Conservation (phyloP, 306 rosid species). For the Amphicarpaea edgeworthii region DNA sequence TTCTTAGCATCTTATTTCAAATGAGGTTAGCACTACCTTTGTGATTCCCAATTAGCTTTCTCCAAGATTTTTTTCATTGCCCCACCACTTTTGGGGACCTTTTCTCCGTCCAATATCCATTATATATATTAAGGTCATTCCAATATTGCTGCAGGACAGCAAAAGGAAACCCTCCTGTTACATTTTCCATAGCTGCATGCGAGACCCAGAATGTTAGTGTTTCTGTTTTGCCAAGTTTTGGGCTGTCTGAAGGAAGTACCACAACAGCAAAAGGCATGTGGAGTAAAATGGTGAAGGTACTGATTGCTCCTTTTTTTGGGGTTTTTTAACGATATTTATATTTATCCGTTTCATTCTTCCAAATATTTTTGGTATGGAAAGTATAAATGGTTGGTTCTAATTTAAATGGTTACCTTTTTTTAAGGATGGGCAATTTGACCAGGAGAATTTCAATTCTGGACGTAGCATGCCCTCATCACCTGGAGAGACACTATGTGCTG, state of each 20-base stretch:
- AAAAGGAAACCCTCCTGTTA: slow-evolving; percentile 92
- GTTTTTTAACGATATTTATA: slow-evolving; percentile 34
- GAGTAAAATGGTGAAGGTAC: slow-evolving; percentile 86
- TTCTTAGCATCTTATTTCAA: too few relatives aligned
- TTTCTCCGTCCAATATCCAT: too few relatives aligned
- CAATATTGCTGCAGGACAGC: slow-evolving; percentile 83
- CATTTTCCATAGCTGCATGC: slow-evolving; percentile 91
- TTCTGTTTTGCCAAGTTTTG: slow-evolving; percentile 89
- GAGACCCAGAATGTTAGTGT: slow-evolving; percentile 97
- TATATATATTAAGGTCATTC: slow-evolving; percentile 43
- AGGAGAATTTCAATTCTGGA: slow-evolving; percentile 78
- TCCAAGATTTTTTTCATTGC: too few relatives aligned
- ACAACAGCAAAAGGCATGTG: slow-evolving; percentile 87
- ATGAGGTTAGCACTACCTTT: too few relatives aligned
- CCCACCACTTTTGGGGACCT: too few relatives aligned
- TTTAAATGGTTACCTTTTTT: slow-evolving; percentile 42
- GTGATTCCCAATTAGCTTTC: too few relatives aligned
- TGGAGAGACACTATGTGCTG: slow-evolving; percentile 95
- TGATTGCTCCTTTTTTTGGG: slow-evolving; percentile 32
- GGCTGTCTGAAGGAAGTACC: slow-evolving; percentile 79
- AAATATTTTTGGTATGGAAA: slow-evolving; percentile 23
- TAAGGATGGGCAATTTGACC: slow-evolving; percentile 94
- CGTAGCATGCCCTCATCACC: slow-evolving; percentile 87
- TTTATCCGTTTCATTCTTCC: slow-evolving; percentile 13
- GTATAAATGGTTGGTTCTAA: slow-evolving; percentile 41